These are phyloP conservation scores for Viridothelium virens DNA, from an alignment of 495 filamentous ascomycete genomes.

Conservation along the genomic window DNA sequence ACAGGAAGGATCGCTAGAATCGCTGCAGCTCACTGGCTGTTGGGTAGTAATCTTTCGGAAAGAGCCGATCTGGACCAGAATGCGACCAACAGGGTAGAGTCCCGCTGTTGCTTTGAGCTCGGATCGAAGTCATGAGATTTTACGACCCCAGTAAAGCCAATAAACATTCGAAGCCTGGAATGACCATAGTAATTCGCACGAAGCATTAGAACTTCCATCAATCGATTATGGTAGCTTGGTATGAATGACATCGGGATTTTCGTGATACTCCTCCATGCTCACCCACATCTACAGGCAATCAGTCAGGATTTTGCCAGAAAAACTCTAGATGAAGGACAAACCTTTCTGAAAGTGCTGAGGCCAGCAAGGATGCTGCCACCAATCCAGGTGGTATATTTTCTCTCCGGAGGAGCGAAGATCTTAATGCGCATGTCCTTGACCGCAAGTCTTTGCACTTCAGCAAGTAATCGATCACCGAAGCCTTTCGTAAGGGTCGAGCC, in stretches of 20 bases:
- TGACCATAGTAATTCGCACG: neutral
- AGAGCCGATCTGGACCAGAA: no score
- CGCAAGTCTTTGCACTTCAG: slow-evolving; percentile 84
- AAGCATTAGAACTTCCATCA: neutral
- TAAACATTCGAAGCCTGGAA: neutral
- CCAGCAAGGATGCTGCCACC: slow-evolving; percentile 96
- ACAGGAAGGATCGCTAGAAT: neutral
- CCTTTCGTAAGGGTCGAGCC: slow-evolving; percentile 86
- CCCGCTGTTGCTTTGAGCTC: no score
- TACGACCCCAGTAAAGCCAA: no score
- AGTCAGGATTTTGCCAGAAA: neutral
- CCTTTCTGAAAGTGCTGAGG: slow-evolving; percentile 96
- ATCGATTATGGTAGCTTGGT: slow-evolving; percentile 73
- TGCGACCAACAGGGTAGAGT: no score
- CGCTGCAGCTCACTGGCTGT: neutral
- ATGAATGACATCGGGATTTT: slow-evolving; percentile 97
- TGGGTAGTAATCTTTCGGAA: neutral
- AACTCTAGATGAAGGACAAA: slow-evolving; percentile 35
- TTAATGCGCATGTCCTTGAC: slow-evolving; percentile 99
- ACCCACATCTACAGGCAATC: slow-evolving; percentile 79
- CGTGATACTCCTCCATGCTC: slow-evolving; percentile 97
- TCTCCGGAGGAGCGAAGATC: slow-evolving; percentile 94
- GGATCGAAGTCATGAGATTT: no score
- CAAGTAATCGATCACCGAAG: slow-evolving; percentile 88
- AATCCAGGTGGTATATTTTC: slow-evolving; percentile 98